phyloP scores from a whole-genome alignment of 1,284 basidiomycete genomes.

The Porogramme epimiltina region DNA sequence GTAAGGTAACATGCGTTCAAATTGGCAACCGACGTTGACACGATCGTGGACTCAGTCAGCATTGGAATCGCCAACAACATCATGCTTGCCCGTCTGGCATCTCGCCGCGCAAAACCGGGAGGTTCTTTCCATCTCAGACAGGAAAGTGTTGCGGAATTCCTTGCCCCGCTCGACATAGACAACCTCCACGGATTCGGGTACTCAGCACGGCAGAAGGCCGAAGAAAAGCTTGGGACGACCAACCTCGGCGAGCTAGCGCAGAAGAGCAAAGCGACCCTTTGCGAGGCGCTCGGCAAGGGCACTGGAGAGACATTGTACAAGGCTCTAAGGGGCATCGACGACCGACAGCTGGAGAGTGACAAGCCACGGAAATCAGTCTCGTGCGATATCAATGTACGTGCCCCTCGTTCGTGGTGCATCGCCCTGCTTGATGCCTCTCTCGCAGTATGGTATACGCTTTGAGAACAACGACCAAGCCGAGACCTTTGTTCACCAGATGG shows the following conservation, averaged over 20 bases:
- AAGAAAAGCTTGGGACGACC: slow-evolving; percentile 75
- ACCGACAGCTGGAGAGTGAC: slow-evolving; percentile 77
- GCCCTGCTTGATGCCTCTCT: not conserved
- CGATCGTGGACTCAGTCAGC: slow-evolving; percentile 55
- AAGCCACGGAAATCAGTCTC: slow-evolving; percentile 87
- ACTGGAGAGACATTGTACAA: slow-evolving; percentile 87
- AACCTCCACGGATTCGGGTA: slow-evolving; percentile 90
- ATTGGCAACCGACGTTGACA: not conserved
- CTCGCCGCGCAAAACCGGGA: slow-evolving; percentile 89
- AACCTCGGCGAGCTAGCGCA: slow-evolving; percentile 69
- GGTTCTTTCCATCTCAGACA: slow-evolving; percentile 75
- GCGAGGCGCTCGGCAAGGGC: slow-evolving; percentile 78
- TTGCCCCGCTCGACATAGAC: slow-evolving; percentile 81
- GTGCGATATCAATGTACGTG: slow-evolving; percentile 87
- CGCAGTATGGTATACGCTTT: slow-evolving; percentile 95
- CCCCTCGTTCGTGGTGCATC: not conserved
- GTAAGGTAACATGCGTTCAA: slow-evolving; percentile 38
- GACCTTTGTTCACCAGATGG: slow-evolving; percentile 74
- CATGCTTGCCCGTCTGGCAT: slow-evolving; percentile 90
- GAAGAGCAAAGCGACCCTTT: slow-evolving; percentile 65
- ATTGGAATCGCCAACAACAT: slow-evolving; percentile 94
- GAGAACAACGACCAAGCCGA: slow-evolving; percentile 81
- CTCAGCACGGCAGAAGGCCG: slow-evolving; percentile 70
- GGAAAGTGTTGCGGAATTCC: slow-evolving; percentile 55
- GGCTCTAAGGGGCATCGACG: slow-evolving; percentile 83